Evolutionary conservation across 805 yeast species (phyloP), one percentile per base, ranked within the genome.

Genomic region (Yarrowia sp.): DNA sequence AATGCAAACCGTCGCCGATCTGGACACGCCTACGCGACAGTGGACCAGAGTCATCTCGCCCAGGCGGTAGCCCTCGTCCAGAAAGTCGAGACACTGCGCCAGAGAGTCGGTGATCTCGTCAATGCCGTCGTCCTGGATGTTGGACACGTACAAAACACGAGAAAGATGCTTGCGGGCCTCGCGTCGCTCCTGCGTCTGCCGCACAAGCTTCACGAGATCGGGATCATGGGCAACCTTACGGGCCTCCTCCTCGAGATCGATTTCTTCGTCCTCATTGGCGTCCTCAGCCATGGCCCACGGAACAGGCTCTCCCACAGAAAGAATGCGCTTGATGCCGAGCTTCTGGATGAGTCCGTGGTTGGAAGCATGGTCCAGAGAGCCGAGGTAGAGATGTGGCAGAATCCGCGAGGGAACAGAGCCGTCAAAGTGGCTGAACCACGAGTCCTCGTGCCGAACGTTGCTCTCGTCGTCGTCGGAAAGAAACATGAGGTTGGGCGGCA

Each of bases 1-100:
- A 66, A 93, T 93, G 67, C 96, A 93, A 10, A 93, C 96, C 0
- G 97, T 90, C 0, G 97, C 98, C 2, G 96, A 89, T 62, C 98
- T 77, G 0, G 97, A 89, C 3, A 93, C 98, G 0, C 98, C 98
- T 51, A 90, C 97, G 70, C 96, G 88, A 69, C 98, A 93, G 72
- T 93, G 98, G 10, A 93, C 92, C 64, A 93, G 77, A 1, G 86
- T 83, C 47, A 81, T 68, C 21, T 82, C 83, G 35, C 74, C 74
- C 0, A 67, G 66, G 19, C 71, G 66, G 65, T 77, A 75, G 18
- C 82, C 81, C 25, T 78, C 80, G 60, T 88, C 87, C 58, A 91
- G 82, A 69, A 84, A 89, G 1, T 80, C 76, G 39, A 93, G 75
- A 21, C 92, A 85, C 38, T 79, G 79, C 13, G 85, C 83, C 44